Conservation (phyloP, 345 rosid species). For the Eucalyptus pauciflora region DNA sequence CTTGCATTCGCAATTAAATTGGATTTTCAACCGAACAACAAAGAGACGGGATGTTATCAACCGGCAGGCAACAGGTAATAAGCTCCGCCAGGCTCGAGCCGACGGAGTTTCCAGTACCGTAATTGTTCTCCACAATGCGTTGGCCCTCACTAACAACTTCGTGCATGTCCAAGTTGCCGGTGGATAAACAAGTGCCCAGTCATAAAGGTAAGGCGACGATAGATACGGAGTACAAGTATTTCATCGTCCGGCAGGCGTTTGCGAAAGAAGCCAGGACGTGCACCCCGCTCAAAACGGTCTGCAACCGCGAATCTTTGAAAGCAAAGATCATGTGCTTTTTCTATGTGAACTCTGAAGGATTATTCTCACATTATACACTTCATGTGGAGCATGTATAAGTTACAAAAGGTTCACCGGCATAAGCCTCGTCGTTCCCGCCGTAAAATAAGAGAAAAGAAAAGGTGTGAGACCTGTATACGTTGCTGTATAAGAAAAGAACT, state of each 20-base stretch:
- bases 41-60: background rate
- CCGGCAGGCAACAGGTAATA: background rate
- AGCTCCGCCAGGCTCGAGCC: background rate
- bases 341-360: background rate
- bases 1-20: background rate
- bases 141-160: background rate
- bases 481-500: background rate
- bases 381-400: background rate
- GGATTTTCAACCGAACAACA: rapidly evolving
- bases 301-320: background rate
- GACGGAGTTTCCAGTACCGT: background rate
- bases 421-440: background rate
- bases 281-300: background rate
- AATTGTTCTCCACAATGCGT: background rate
- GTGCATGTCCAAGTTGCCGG: background rate
- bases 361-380: background rate
- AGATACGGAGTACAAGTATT: background rate
- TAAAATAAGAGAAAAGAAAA: background rate
- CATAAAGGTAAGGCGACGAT: background rate
- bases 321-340: background rate
- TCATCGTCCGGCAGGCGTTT: background rate
- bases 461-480: background rate
- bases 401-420: background rate
- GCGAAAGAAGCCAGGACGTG: background rate
- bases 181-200: background rate